Evolutionary conservation across 441 rosid genomes (phyloP).

Genomic region (Heliophila coronopifolia): DNA sequence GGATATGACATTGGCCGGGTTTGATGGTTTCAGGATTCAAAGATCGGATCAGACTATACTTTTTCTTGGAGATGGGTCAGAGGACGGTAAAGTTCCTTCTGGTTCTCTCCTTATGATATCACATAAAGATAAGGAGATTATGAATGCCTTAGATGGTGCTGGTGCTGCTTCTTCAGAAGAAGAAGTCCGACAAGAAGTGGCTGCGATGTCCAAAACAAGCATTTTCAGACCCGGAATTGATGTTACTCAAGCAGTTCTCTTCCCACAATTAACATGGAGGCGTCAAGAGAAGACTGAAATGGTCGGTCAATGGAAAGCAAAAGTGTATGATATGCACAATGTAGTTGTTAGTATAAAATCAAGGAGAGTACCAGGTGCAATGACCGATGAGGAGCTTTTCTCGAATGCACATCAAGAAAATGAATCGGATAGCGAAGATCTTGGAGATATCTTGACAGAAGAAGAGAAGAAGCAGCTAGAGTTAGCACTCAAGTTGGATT

Average conservation of each 20-base stretch:
- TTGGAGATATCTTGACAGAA: conserved; percentile 72
- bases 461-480: conserved; percentile 92
- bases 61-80: conserved; percentile 94
- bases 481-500: conserved; percentile 70
- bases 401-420: conserved; percentile 46
- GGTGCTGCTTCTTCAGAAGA: conserved; percentile 77
- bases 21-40: conserved; percentile 88
- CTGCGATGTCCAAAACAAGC: conserved; percentile 91
- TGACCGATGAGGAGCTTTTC: conserved; percentile 79
- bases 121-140: conserved; percentile 90
- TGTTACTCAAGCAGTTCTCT: conserved; percentile 88
- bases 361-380: conserved; percentile 92
- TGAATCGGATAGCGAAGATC: conserved; percentile 72
- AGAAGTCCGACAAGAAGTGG: conserved; percentile 87
- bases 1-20: conserved; percentile 95
- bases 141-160: conserved; percentile 96
- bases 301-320: conserved; percentile 87
- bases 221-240: conserved; percentile 97
- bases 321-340: conserved; percentile 95
- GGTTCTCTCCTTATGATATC: conserved; percentile 86
- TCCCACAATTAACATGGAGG: conserved; percentile 91
- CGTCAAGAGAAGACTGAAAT: conserved; percentile 86
- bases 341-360: conserved; percentile 95
- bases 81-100: conserved; percentile 70
- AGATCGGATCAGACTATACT: conserved; percentile 86